phyloP scores from a whole-genome alignment of 768 basidiomycete species.

The Dictyophora rubrovolvata region DNA sequence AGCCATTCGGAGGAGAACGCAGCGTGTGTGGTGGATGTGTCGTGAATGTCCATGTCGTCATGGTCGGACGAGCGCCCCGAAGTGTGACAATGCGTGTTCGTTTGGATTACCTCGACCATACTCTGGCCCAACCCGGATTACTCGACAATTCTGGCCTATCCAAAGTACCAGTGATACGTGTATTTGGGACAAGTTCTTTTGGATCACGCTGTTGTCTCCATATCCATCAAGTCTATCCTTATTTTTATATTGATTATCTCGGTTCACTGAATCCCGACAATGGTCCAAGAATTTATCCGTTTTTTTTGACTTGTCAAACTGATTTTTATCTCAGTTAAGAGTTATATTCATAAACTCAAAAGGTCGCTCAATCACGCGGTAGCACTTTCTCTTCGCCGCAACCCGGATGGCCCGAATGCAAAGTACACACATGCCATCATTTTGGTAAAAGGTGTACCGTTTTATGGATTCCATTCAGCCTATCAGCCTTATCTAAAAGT shows the following conservation, averaged over 20 bases:
- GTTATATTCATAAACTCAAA: slow-evolving; percentile 57
- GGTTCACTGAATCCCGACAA: slow-evolving; percentile 51
- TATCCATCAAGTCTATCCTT: slow-evolving; percentile 90
- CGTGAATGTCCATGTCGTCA: neutral
- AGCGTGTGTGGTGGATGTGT: neutral
- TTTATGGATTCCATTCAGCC: slow-evolving; percentile 87
- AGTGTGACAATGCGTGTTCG: slow-evolving; percentile 26
- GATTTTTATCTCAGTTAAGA: slow-evolving; percentile 48
- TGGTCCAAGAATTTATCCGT: slow-evolving; percentile 34
- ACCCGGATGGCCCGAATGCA: slow-evolving; percentile 46
- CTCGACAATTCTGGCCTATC: slow-evolving; percentile 56
- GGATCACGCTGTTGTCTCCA: slow-evolving; percentile 79
- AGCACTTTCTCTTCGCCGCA: slow-evolving; percentile 66
- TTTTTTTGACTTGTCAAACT: neutral
- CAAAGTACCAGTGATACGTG: slow-evolving; percentile 69
- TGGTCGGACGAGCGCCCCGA: neutral
- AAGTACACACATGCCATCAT: slow-evolving; percentile 66
- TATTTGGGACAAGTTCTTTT: slow-evolving; percentile 73
- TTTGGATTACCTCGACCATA: slow-evolving; percentile 56
- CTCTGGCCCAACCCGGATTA: slow-evolving; percentile 42
- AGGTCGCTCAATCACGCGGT: slow-evolving; percentile 80
- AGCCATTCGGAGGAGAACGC: slow-evolving; percentile 1
- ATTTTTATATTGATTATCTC: slow-evolving; percentile 80
- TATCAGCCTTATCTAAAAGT: slow-evolving; percentile 88
- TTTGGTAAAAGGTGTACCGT: slow-evolving; percentile 88